Conservation (phyloP, 768 basidiomycete species). For the Paxillus involutus region DNA sequence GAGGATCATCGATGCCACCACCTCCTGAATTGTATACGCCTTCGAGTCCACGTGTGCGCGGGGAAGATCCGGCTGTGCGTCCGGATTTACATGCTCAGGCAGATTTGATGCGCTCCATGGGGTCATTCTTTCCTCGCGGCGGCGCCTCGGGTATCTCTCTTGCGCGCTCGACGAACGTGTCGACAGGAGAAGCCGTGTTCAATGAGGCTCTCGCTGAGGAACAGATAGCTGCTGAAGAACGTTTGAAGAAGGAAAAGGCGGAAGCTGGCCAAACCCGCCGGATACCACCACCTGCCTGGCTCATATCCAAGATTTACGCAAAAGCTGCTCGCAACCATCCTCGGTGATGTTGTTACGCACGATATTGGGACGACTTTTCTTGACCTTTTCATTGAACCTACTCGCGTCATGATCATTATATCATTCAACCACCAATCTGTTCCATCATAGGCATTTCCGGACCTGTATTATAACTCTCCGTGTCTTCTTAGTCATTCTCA, state of each 20-base stretch:
- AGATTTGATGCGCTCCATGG: constrained; percentile 32
- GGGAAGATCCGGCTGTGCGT: constrained; percentile 36
- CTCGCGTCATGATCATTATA: not conserved
- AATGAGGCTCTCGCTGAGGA: constrained; percentile 74
- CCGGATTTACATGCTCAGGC: constrained; percentile 48
- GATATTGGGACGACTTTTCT: not conserved
- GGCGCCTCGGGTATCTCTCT: constrained; percentile 12
- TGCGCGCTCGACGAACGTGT: constrained; percentile 39
- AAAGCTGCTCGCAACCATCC: constrained; percentile 25
- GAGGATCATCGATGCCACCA: constrained; percentile 5
- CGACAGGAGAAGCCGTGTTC: constrained; percentile 58
- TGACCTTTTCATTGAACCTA: not conserved
- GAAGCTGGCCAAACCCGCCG: constrained; percentile 42
- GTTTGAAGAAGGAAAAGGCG: constrained; percentile 54
- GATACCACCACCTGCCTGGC: constrained; percentile 41
- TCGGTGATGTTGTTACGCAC: constrained; percentile 2
- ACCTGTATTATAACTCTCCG: not conserved
- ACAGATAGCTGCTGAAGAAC: constrained; percentile 51
- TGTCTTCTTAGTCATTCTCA: not conserved
- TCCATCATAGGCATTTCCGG: not conserved
- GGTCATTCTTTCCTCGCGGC: constrained; percentile 12
- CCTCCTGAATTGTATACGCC: not conserved
- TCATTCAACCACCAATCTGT: not conserved
- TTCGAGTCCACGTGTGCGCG: constrained; percentile 1
- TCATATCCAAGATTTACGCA: constrained; percentile 65